Evolutionary conservation across 2,329 filamentous ascomycete genomes (phyloP).

Genomic region (Ceratocystis smalleyi): DNA sequence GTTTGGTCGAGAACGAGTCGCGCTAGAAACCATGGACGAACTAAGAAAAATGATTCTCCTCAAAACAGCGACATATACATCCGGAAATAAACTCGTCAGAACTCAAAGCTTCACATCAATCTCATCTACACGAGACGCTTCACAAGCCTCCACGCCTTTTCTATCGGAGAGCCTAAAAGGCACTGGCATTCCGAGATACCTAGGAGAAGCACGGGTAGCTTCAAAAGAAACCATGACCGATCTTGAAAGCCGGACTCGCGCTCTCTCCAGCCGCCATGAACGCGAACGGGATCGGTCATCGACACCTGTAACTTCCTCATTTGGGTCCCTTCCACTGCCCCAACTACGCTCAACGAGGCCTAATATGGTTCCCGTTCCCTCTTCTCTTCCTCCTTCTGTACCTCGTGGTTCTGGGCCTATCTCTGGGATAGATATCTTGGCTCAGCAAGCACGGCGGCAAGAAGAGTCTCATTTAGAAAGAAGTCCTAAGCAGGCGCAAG

Average conservation of each 20-base stretch:
- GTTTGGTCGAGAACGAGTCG: conserved; percentile 31
- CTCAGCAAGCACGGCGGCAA: conserved; percentile 10
- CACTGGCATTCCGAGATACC: not conserved
- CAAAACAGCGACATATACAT: not conserved
- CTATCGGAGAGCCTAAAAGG: conserved; percentile 6
- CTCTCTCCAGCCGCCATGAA: conserved; percentile 8
- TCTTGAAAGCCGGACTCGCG: conserved; percentile 13
- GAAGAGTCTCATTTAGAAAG: not conserved
- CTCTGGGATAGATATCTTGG: conserved; percentile 11
- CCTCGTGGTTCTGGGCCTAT: not conserved
- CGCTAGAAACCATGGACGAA: conserved; percentile 31
- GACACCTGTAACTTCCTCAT: not conserved
- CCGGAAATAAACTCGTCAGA: conserved; percentile 2
- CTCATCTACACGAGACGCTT: conserved; percentile 7
- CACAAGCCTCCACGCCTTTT: conserved; percentile 9
- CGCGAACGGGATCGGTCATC: not conserved
- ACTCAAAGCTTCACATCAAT: conserved; percentile 1
- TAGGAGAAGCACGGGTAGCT: conserved; percentile 11
- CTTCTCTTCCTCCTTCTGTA: conserved; percentile 6
- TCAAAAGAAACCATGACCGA: conserved; percentile 15
- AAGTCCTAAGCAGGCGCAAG: not conserved
- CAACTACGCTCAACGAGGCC: not conserved
- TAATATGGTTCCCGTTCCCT: not conserved
- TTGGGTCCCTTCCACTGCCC: not conserved
- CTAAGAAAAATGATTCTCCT: conserved; percentile 8